These are phyloP conservation scores for Tulasnella sp. DNA, from an alignment of 768 basidiomycete genomes.

Conservation along the genomic window DNA sequence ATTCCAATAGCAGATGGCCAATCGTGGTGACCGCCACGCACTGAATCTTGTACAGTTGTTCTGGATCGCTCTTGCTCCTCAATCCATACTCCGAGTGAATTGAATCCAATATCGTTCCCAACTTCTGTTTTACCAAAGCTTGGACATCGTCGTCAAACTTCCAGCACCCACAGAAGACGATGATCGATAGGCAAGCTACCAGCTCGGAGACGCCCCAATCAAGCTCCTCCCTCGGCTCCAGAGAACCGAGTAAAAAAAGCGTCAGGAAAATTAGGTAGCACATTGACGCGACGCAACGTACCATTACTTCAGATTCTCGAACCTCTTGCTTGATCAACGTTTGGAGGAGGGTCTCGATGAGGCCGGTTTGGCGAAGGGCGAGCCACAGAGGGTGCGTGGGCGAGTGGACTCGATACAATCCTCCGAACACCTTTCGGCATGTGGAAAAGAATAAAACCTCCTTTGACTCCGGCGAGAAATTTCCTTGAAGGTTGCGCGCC, in stretches of 20 bases:
- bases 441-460: background rate
- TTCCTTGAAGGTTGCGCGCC: no score
- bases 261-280: background rate
- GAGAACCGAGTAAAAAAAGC: background rate
- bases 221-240: background rate
- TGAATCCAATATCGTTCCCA: background rate
- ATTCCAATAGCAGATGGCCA: background rate
- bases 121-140: background rate
- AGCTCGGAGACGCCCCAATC: background rate
- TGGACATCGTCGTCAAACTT: background rate
- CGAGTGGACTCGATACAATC: background rate
- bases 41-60: background rate
- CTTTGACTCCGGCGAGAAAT: background rate
- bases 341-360: background rate
- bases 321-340: background rate
- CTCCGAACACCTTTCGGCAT: background rate
- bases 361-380: background rate
- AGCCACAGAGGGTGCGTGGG: background rate
- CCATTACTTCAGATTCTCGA: background rate
- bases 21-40: background rate
- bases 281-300: background rate
- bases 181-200: background rate
- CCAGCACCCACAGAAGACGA: background rate
- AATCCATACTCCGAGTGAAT: background rate
- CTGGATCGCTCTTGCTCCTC: background rate